Evolutionary conservation across 1,139 yeast species (phyloP).

Genomic region (Groenewaldozyma sp.): DNA sequence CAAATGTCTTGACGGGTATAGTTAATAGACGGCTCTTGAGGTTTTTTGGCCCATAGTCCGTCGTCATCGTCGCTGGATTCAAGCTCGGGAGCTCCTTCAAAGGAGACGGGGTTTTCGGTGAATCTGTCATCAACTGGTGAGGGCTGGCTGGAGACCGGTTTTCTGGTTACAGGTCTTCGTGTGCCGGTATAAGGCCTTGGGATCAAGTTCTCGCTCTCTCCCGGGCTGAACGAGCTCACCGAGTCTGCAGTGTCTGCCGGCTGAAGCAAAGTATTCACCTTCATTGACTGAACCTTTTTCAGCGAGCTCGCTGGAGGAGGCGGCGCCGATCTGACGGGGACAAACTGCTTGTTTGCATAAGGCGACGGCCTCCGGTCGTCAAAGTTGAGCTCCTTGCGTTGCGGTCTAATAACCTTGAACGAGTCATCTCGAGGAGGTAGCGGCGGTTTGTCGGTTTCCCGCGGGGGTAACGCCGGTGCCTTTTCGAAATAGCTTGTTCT

Average conservation of each 20-base stretch:
- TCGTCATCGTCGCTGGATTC: slow-evolving; percentile 35
- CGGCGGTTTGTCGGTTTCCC: background rate
- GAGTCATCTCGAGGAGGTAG: slow-evolving; percentile 29
- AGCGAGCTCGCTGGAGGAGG: slow-evolving; percentile 44
- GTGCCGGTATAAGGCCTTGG: slow-evolving; percentile 22
- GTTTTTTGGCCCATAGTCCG: slow-evolving; percentile 54
- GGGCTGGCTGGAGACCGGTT: slow-evolving; percentile 15
- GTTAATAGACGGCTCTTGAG: slow-evolving; percentile 26
- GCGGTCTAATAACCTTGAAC: slow-evolving; percentile 61
- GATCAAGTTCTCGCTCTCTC: slow-evolving; percentile 21
- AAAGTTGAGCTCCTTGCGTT: slow-evolving; percentile 63
- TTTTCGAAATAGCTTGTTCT: background rate
- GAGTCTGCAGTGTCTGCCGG: background rate
- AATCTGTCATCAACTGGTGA: slow-evolving; percentile 39
- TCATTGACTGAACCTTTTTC: slow-evolving; percentile 1
- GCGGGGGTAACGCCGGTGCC: background rate
- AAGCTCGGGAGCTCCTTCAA: slow-evolving; percentile 60
- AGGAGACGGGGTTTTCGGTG: slow-evolving; percentile 58
- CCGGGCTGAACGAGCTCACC: slow-evolving; percentile 20
- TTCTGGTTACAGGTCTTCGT: slow-evolving; percentile 18
- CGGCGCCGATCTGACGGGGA: slow-evolving; percentile 67
- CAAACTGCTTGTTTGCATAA: slow-evolving; percentile 37
- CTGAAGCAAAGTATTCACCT: background rate
- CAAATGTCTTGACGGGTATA: slow-evolving; percentile 25
- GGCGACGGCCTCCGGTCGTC: slow-evolving; percentile 76